Evolutionary conservation across 2,329 filamentous ascomycete genomes (phyloP).

Genomic region (Raffaelea arxii): DNA sequence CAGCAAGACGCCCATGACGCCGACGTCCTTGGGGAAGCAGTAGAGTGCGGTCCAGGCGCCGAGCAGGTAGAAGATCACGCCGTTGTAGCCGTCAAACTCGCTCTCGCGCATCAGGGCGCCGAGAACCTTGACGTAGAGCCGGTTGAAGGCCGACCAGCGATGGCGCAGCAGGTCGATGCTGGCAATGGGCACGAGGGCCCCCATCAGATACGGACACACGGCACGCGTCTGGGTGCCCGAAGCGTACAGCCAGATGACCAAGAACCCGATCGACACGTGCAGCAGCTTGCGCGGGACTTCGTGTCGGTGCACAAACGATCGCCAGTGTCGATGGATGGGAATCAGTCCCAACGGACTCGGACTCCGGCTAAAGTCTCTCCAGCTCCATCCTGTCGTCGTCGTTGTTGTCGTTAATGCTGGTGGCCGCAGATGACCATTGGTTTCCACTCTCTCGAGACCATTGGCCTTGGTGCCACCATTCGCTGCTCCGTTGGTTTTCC

Average conservation of each 20-base stretch:
- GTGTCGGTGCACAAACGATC: slow-evolving; percentile 87
- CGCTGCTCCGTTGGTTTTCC: no score
- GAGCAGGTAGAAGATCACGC: slow-evolving; percentile 92
- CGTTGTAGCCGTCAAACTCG: slow-evolving; percentile 89
- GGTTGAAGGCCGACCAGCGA: slow-evolving; percentile 70
- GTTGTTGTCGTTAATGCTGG: slow-evolving; percentile 37
- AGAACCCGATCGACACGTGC: slow-evolving; percentile 93
- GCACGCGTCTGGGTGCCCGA: slow-evolving; percentile 64
- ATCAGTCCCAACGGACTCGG: slow-evolving; percentile 91
- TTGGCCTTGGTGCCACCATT: no score
- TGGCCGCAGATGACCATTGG: slow-evolving; percentile 64
- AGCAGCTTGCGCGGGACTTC: slow-evolving; percentile 90
- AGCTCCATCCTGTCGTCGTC: slow-evolving; percentile 50
- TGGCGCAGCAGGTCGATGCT: slow-evolving; percentile 76
- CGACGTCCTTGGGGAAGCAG: slow-evolving; percentile 89
- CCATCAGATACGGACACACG: slow-evolving; percentile 79
- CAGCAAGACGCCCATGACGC: slow-evolving; percentile 77
- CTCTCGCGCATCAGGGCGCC: slow-evolving; percentile 95
- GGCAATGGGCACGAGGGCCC: slow-evolving; percentile 73
- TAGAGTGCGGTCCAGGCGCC: slow-evolving; percentile 79
- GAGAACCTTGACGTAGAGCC: slow-evolving; percentile 72
- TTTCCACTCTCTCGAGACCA: slow-evolving; percentile 7
- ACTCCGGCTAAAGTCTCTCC: slow-evolving; percentile 82
- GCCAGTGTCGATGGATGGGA: slow-evolving; percentile 87
- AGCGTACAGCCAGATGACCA: slow-evolving; percentile 78